phyloP scores from a whole-genome alignment of 1,284 basidiomycete genomes.

The Malassezia equina region DNA sequence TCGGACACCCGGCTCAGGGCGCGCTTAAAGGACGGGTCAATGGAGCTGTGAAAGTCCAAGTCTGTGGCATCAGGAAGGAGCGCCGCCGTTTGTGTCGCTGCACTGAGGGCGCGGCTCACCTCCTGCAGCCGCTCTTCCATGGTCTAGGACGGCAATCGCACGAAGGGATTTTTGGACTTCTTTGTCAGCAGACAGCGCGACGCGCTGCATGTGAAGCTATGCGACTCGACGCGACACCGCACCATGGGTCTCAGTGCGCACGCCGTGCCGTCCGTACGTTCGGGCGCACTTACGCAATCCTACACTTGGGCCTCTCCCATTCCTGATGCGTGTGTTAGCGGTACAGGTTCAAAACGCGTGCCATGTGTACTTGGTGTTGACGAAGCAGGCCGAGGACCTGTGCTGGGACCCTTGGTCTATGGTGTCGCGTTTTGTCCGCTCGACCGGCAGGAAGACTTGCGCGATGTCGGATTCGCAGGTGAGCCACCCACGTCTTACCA shows the following conservation, averaged over 20 bases:
- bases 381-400: conserved; percentile 89
- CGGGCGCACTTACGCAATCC: conserved; percentile 5
- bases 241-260: not conserved
- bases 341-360: conserved; percentile 17
- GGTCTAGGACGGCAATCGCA: not conserved
- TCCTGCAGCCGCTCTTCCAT: conserved; percentile 13
- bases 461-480: conserved; percentile 81
- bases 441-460: conserved; percentile 64
- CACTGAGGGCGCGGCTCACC: conserved; percentile 5
- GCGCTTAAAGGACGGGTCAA: conserved; percentile 62
- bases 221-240: not conserved
- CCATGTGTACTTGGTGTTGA: conserved; percentile 66
- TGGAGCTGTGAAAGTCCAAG: conserved; percentile 70
- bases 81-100: conserved; percentile 22
- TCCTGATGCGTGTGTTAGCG: conserved; percentile 11
- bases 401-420: conserved; percentile 81
- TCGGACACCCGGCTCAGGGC: conserved; percentile 59
- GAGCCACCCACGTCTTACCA: not conserved
- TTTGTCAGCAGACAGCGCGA: conserved; percentile 8
- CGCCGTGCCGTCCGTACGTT: conserved; percentile 17
- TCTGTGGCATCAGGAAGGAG: conserved; percentile 53
- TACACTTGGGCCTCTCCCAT: conserved; percentile 17
- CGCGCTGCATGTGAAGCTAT: not conserved
- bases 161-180: not conserved
- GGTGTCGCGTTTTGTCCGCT: conserved; percentile 84